Percentiles rank a stretch among this genome's conserved stretches.
These are phyloP conservation scores for Ustilago sp. DNA, from an alignment of 1,284 basidiomycete species.

Conservation along the genomic window DNA sequence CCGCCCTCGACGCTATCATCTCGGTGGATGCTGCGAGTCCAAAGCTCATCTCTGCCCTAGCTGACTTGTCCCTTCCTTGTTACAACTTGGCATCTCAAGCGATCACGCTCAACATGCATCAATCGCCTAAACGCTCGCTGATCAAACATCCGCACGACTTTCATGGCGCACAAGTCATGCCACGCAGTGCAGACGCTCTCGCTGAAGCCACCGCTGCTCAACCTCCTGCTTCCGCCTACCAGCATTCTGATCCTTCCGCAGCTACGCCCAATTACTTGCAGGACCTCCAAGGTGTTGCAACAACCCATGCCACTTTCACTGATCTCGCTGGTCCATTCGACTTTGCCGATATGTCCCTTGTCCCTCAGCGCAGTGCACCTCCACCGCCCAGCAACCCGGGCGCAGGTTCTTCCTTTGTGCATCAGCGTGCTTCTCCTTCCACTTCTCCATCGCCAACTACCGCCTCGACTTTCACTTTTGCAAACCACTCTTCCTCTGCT, in stretches of 20 bases:
- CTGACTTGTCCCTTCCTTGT: not conserved
- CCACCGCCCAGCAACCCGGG: slow-evolving; percentile 38
- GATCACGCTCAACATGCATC: slow-evolving; percentile 32
- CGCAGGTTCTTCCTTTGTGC: slow-evolving; percentile 18
- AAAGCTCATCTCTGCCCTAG: not conserved
- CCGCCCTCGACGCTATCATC: not conserved
- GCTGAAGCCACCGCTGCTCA: slow-evolving; percentile 26
- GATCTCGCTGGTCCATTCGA: slow-evolving; percentile 37
- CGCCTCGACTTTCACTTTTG: slow-evolving; percentile 19
- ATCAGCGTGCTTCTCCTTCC: slow-evolving; percentile 13
- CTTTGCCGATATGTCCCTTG: slow-evolving; percentile 50
- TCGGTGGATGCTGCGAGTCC: not conserved
- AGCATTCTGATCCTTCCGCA: slow-evolving; percentile 17
- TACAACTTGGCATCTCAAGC: not conserved
- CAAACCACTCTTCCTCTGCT: slow-evolving; percentile 23
- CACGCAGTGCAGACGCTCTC: slow-evolving; percentile 47
- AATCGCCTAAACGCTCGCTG: slow-evolving; percentile 58
- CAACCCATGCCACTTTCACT: slow-evolving; percentile 30
- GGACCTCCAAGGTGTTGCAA: slow-evolving; percentile 38
- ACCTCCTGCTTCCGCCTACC: slow-evolving; percentile 11
- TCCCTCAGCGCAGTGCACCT: slow-evolving; percentile 64
- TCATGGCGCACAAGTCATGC: slow-evolving; percentile 57
- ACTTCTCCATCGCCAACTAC: slow-evolving; percentile 24
- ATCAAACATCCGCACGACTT: slow-evolving; percentile 65
- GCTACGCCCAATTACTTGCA: slow-evolving; percentile 44